These are phyloP conservation scores for Phalaenopsis equestris DNA, from an alignment of 106 monocot species.

Conservation along the genomic window DNA sequence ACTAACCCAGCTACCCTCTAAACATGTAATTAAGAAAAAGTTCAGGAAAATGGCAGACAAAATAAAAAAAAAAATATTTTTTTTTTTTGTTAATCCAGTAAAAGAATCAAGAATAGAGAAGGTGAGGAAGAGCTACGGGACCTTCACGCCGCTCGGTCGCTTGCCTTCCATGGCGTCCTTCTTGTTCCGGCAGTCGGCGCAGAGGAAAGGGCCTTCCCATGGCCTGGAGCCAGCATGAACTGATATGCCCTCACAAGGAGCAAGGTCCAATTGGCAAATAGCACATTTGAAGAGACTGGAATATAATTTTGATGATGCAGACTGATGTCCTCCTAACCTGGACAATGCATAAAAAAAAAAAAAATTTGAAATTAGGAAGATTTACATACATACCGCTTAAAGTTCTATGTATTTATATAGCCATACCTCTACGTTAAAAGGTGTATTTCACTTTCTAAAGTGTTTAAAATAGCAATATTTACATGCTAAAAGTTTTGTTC, in stretches of 20 bases:
- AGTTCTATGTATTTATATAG: too few species aligned
- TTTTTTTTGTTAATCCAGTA: background rate
- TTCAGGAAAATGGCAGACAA: conserved; percentile 21
- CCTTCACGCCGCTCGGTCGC: conserved; percentile 52
- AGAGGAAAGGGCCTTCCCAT: conserved; percentile 97
- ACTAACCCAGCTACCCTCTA: background rate
- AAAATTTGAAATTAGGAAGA: too few species aligned
- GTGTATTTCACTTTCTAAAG: too few species aligned
- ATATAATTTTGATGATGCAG: conserved; percentile 25
- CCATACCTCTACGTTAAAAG: too few species aligned
- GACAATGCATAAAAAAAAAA: background rate
- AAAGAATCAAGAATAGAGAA: conserved; percentile 3
- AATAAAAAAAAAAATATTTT: background rate
- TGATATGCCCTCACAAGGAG: conserved; percentile 80
- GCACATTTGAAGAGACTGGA: conserved; percentile 72
- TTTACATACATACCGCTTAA: too few species aligned
- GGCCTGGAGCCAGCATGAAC: conserved; percentile 92
- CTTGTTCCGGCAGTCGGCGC: conserved; percentile 72
- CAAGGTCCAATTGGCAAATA: conserved; percentile 86
- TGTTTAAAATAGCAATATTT: too few species aligned
- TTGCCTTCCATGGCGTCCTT: conserved; percentile 83
- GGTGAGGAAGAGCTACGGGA: conserved; percentile 12
- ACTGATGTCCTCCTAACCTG: conserved; percentile 74
- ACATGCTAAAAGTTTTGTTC: too few species aligned
- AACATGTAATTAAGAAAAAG: background rate